Evolutionary conservation across 176 grass and related monocot species (phyloP).

Genomic region (Aegilops umbellulata): DNA sequence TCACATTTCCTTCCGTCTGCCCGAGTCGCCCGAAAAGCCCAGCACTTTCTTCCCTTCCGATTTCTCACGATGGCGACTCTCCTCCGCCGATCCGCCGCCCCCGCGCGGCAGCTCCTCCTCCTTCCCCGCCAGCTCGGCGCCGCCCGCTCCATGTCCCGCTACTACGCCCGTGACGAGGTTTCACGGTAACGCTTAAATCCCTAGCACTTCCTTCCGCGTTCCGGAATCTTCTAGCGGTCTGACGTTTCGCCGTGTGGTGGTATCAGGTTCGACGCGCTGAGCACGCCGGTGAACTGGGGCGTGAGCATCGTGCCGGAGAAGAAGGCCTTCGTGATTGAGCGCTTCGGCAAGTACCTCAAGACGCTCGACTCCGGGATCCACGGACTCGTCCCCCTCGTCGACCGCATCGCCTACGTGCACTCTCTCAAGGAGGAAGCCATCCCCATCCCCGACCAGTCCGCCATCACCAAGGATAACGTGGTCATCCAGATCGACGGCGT

Average conservation of each 20-base stretch:
- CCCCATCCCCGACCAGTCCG: slow-evolving; percentile 84
- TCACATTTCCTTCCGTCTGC: neutral
- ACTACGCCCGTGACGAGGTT: slow-evolving; percentile 48
- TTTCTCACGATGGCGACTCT: slow-evolving; percentile 31
- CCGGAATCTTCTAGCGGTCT: neutral
- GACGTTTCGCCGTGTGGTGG: neutral
- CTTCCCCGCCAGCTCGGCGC: slow-evolving; percentile 17
- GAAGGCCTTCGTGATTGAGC: slow-evolving; percentile 83
- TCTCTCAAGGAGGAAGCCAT: slow-evolving; percentile 99
- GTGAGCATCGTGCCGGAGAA: slow-evolving; percentile 94
- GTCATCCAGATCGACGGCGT: slow-evolving; percentile 86
- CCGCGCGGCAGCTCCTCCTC: slow-evolving; percentile 2
- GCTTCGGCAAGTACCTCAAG: slow-evolving; percentile 83
- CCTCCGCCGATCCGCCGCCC: slow-evolving; percentile 24
- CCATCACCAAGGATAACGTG: slow-evolving; percentile 98
- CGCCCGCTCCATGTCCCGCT: slow-evolving; percentile 22
- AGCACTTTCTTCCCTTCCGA: neutral
- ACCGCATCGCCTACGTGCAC: slow-evolving; percentile 91
- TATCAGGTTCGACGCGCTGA: slow-evolving; percentile 45
- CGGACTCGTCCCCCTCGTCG: slow-evolving; percentile 65
- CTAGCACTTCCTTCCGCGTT: neutral
- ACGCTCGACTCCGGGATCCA: slow-evolving; percentile 89
- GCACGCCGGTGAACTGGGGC: slow-evolving; percentile 77
- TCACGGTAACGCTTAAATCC: slow-evolving; percentile 20
- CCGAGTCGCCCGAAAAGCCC: slow-evolving; percentile 7